Evolutionary conservation across 331 rosid genomes (phyloP), one percentile per base, ranked within the genome.

Genomic region (Quercus tomentella): DNA sequence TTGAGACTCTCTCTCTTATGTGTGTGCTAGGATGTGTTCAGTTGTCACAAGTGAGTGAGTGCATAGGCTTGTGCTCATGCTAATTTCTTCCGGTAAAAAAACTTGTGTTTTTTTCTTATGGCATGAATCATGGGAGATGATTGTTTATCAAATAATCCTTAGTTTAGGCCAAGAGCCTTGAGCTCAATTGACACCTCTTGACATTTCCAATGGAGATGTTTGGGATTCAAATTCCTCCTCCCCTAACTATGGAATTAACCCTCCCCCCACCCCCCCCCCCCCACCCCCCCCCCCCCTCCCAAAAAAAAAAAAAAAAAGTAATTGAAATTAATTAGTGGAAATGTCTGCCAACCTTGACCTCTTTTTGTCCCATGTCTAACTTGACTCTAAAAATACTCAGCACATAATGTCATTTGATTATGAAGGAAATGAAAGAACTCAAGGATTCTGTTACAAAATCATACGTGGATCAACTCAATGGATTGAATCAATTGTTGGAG

Each of bases 341-440:
- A 67, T 45, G 11, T 9, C 11, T 20, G 26, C 15, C 21, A 33
- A 10, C 41, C 16, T 78, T 70, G 37, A 65, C 71, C 69, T 68
- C 56, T 6, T 55, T 26, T 60, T 83, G 20, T 56, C 23, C 54
- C 49, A 31, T 79, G 81, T 75, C 17, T 18, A 26, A 17, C 55
- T 75, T 18, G 3, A 76, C 31, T 69, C 37, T 73, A 33, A 63
- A 45, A 60, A 52, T 52, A 63, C 37, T 45, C 74, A 33, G 49
- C 67, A 41, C 30, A 74, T 72, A 16, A 76, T 80, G 79, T 75
- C 62, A 61, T 54, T 68, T 56, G 26, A 65, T 77, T 76, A 35
- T 88, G 82, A 73, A 96, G 99, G 97, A 91, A 87, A 80, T 89
- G 80, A 91, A 88, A 84, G 87, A 85, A 76, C 81, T 86, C 82